Conservation (phyloP, 176 grass and related monocot species). For the Oryza meridionalis region DNA sequence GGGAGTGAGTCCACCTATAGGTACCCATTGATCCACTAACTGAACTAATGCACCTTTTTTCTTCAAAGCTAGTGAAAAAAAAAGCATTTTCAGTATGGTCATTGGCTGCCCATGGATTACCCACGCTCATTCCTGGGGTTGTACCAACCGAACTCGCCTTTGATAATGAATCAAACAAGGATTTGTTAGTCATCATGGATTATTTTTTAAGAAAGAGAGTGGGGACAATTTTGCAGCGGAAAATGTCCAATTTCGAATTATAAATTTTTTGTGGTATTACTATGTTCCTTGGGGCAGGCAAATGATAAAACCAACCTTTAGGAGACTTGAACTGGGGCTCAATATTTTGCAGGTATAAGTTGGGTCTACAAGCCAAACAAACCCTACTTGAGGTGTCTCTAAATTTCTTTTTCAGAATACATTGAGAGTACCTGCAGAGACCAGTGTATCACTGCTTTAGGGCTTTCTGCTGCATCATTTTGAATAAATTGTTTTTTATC, state of each 20-base stretch:
- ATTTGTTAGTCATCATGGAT: background rate
- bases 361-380: background rate
- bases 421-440: no score
- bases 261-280: constrained; percentile 2
- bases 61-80: background rate
- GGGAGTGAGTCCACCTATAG: background rate
- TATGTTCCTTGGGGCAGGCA: background rate
- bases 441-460: background rate
- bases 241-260: background rate
- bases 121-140: background rate
- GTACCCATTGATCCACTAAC: background rate
- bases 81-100: no score
- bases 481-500: background rate
- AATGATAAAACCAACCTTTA: background rate
- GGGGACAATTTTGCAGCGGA: background rate
- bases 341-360: background rate
- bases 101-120: background rate
- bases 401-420: background rate
- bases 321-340: background rate
- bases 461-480: background rate
- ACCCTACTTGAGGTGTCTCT: background rate
- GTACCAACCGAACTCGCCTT: background rate
- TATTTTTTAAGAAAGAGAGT: background rate
- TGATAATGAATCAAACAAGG: background rate
- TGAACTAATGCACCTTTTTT: background rate